Conservation (phyloP, 768 basidiomycete species). For the Tulasnella sp. region DNA sequence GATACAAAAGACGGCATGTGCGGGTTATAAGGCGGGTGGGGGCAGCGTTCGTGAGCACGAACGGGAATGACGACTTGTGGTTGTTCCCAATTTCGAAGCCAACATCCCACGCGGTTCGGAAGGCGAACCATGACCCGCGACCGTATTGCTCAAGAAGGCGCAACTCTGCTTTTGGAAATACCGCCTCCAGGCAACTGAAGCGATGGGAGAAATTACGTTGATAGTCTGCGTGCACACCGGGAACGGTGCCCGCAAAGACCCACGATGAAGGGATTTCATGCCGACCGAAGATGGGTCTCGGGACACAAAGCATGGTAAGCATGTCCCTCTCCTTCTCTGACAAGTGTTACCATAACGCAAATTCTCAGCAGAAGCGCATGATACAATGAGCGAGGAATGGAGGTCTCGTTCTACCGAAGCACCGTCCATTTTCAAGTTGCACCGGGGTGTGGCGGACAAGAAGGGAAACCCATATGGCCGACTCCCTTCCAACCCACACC, state of each 20-base stretch:
- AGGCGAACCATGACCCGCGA: not conserved
- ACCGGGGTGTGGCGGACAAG: not conserved
- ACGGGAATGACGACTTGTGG: not conserved
- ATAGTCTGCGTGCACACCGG: not conserved
- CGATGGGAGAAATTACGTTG: not conserved
- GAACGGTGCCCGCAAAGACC: not conserved
- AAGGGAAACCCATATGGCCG: not conserved
- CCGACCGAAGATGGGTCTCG: not conserved
- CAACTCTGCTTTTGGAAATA: not conserved
- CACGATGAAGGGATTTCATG: not conserved
- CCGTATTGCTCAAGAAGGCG: not conserved
- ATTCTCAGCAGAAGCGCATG: not conserved
- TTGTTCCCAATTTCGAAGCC: not conserved
- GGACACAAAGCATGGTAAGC: not conserved
- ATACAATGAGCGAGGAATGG: not conserved
- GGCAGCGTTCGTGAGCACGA: not conserved
- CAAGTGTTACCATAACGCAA: not conserved
- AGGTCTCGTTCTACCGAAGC: not conserved
- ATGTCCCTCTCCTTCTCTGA: not conserved
- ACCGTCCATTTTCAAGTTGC: too few species aligned
- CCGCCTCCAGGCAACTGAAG: not conserved
- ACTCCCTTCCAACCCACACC: not conserved
- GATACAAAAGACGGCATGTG: not conserved
- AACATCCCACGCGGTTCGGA: slow-evolving; percentile 10
- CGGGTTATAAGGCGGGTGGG: not conserved